Evolutionary conservation across 1,284 basidiomycete species (phyloP), one percentile per base, ranked within the genome.

Genomic region (Ganoderma sinense): DNA sequence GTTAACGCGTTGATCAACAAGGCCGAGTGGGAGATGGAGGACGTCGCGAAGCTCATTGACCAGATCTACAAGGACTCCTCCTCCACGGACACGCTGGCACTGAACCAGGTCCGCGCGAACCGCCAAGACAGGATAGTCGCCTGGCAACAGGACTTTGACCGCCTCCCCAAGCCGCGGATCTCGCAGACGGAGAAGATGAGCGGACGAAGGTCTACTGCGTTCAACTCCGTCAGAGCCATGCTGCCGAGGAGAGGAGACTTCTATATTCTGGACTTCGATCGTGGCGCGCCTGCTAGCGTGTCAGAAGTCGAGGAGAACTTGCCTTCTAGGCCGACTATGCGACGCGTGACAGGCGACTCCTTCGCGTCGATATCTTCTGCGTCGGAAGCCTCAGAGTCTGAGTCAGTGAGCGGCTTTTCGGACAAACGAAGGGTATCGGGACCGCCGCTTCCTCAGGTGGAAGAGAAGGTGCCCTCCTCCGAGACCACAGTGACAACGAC

Each of bases 111-210:
- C 8, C 90, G 97, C 61, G 91, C 94, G 4, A 91, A 91, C 68
- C 87, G 97, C 55, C 97, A 98, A 82, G 96, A 98, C 78, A 94
- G 94, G 80, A 96, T 98, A 64, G 96, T 98, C n/a, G 94, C 94
- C 55, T 99, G 97, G 95, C 97, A 98, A 78, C 88, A 89, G 69
- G 93, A 96, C 76, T 95, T 97, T 77, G 92, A 94, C 76, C 87
- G 87, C 66, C 83, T 90, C 68, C 93, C 91, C 2, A 93, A 91
- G 76, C 88, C 89, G 2, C 87, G 88, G 51, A 67, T 76, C 69
- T 83, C 73, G 18, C 84, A 85, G 48, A 75, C 80, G 0, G 88
- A 89, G 68, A 86, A 87, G 73, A 53, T 33, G 13, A 20, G 29
- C 4, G 81, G 81, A 53, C 87, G 88, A 67, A 84, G 87, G 70